Base-by-base conservation (phyloP, 371 early-diverging fungal species). In the Sporodiniella umbellata region DNA sequence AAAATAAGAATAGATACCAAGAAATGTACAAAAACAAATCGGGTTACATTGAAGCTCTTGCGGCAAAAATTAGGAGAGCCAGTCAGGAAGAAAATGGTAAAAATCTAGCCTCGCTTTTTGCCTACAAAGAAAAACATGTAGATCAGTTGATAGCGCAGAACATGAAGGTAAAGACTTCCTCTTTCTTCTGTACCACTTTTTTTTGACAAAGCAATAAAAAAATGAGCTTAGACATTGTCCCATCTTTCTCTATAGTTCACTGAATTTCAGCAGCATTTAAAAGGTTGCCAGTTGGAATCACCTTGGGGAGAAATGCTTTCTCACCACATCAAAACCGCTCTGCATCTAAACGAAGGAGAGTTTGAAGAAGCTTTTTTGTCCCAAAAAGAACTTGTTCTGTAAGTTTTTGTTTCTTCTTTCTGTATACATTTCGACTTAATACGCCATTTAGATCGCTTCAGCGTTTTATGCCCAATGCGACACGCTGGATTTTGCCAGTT, bases 291-390 rank as follows among this genome's bases (percentile, higher is more conserved):
- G 19, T 44, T 75, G 1, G 59, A 47, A 2, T 38, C 58, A 1
- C 77, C 74, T 35, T 84, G 83, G 82, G 70, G 69, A 38, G 83
- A 85, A 17, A 60, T 85, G 0, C 56, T 70, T 0, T 37, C 64
- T 0, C 49, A 49, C 0, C 82, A 84, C 51, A 45, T 84, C 5
- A 69, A 66, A 49, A 79, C 79, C 0, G 58, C 73, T 4, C 42
- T 57, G 1, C 66, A 58, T 19, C 39, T 66, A 4, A 60, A 64
- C 21, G 51, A 54, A 17, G 60, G 62, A 5, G 66, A 79, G 42
- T 74, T 61, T 43, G 49, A 70, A 4, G 53, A 58, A n/a, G 85
- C 86, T 1, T 85, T 79, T 56, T 68, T 60, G 8, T 51, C 64
- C 12, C 85, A 86, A 50, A 70, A 70, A 28, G 73, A 68, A 18